Evolutionary conservation across 129 eudicot species (phyloP).

Genomic region (Ambrosia trifida): DNA sequence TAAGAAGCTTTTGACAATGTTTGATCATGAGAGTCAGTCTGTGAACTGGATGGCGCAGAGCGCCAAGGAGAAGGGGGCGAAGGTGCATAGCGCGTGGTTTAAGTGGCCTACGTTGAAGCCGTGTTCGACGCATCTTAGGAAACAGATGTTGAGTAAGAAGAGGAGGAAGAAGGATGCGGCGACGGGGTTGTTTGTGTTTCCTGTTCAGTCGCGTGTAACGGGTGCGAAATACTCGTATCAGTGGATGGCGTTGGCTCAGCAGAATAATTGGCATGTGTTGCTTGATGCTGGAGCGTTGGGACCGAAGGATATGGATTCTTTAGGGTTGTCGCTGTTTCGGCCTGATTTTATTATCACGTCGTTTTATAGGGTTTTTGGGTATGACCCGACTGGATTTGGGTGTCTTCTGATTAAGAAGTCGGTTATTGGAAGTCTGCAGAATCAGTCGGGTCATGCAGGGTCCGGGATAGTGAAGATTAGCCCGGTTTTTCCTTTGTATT

Average conservation of each 20-base stretch:
- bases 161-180: constrained; percentile 40
- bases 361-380: constrained; percentile 43
- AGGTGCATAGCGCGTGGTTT: constrained; percentile 49
- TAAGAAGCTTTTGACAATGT: constrained; percentile 43
- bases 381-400: constrained; percentile 48
- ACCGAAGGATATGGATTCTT: constrained; percentile 48
- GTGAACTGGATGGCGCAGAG: constrained; percentile 50
- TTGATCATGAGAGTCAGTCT: constrained; percentile 47
- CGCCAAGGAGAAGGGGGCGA: constrained; percentile 44
- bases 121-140: constrained; percentile 43
- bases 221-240: constrained; percentile 47
- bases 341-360: constrained; percentile 47
- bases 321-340: constrained; percentile 42
- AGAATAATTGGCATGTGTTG: constrained; percentile 46
- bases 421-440: constrained; percentile 41
- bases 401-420: constrained; percentile 44
- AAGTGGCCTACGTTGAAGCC: constrained; percentile 49
- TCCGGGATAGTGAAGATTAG: constrained; percentile 46
- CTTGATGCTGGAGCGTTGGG: constrained; percentile 49
- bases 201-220: constrained; percentile 44
- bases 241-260: constrained; percentile 50
- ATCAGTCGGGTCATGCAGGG: constrained; percentile 39
- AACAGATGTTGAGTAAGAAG: constrained; percentile 37
- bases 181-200: constrained; percentile 42
- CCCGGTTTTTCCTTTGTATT: constrained; percentile 41